Evolutionary conservation across 2,329 filamentous ascomycete genomes (phyloP), one percentile per base, ranked within the genome.

Genomic region (Trichoderma sp.): DNA sequence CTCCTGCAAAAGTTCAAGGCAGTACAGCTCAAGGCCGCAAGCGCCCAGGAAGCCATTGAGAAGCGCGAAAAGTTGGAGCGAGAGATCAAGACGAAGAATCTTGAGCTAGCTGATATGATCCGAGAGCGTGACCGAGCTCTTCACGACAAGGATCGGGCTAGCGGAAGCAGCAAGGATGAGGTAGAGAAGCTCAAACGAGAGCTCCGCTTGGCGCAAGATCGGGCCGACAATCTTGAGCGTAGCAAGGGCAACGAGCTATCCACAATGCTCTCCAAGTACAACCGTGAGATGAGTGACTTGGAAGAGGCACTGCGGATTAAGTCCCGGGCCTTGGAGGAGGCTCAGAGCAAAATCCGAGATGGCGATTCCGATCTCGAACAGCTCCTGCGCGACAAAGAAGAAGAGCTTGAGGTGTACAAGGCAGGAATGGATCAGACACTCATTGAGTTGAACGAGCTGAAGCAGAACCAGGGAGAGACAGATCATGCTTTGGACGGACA

Each of bases 41-140:
- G 95, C 6, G 96, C 96, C 0, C 95, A 98, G 80, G 96, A 99
- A 83, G 96, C 96, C 1, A 97, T 98, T 74, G 96, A 98, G 71
- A 91, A 89, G 76, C 91, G 95, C 9, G 96, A 99, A 84, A 97
- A 97, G 85, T 87, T 99, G 67, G 94, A 98, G 84, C 92, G 95
- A 39, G 96, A 99, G 83, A 92, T 99, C 81, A 99, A 99, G 88
- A 98, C 95, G 34, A 99, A 99, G 89, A 99, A 99, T 80, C 86
- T 99, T n/a, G 96, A 99, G 82, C 84, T 99, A 73, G 96, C 96
- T 36, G 94, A 98, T 81, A 98, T 99, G 96, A 99, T 99, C 75
- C 90, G 96, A 57, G 96, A 99, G 84, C 89, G 96, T 76, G 96
- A 99, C 79, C 90, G 96, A 74, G 96, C 96, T 34, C 83, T 98